Evolutionary conservation across 225 moss, liverwort and hornwort genomes (phyloP), one percentile per base, ranked within the genome.

Genomic region (Physcomitrellopsis africana): DNA sequence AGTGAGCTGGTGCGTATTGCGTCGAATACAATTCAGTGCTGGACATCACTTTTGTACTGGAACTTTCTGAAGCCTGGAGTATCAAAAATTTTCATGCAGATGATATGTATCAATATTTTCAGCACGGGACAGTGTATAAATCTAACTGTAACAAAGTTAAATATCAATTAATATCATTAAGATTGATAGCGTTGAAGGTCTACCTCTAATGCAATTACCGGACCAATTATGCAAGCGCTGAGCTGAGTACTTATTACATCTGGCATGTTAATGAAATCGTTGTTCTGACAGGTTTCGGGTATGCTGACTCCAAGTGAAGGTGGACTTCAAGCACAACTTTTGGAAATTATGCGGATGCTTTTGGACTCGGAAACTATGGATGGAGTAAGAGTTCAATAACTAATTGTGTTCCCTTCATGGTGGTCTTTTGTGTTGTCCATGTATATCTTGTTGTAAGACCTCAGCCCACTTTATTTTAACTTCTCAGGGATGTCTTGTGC

Each of bases 321-420:
- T 74, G 96, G 96, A 61, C 79, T 97, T 70, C 96, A 97, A 84
- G 94, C 94, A 60, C 96, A 97, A 72, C 89, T 97, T 65, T 80
- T 97, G 63, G 96, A 92, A 85, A 89, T 97, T 58, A 94, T 97
- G 96, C 88, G 96, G 68, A 91, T 94, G 85, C 93, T 97, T 72
- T 82, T 97, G 72, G 96, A 97, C 79, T 89, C 94, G 53, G 96
- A 97, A 68, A 92, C 94, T 24, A 97, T 92, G 94, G 92, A 97
- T 37, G 81, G 86, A 46, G 96, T 97, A 90, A 60, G 85, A 78
- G 74, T 67, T 75, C 19, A 69, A 47, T 55, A 54, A 46, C 66
- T 65, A 44, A 42, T 55, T 84, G 67, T 62, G 55, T 32, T 75
- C 44, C 51, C 65, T 51, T 67, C 44, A 11, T 55, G 48, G 17